A percentile compares a stretch with the other conserved stretches of the same genome.
These are phyloP conservation scores for Coriaria nepalensis DNA, from an alignment of 306 rosid species.

Conservation along the genomic window DNA sequence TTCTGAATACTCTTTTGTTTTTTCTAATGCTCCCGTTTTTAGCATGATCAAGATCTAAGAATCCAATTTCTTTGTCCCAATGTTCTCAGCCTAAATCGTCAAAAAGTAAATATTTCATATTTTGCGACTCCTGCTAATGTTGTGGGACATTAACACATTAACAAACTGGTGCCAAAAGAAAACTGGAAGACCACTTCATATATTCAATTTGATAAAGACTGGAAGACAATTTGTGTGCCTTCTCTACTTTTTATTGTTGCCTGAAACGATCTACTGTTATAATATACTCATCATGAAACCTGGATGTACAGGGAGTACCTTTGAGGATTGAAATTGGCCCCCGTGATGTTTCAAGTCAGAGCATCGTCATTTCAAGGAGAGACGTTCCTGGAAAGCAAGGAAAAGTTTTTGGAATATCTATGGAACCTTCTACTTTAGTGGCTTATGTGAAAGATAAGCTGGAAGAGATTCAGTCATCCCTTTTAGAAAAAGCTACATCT, in stretches of 20 bases:
- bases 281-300: conserved; percentile 8
- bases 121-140: too few species aligned
- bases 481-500: conserved; percentile 49
- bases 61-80: too few species aligned
- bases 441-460: conserved; percentile 67
- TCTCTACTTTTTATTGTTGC: background rate
- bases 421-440: conserved; percentile 65
- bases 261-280: background rate
- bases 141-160: too few species aligned
- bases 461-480: conserved; percentile 76
- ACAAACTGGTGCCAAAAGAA: too few species aligned
- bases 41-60: too few species aligned
- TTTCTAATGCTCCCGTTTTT: too few species aligned
- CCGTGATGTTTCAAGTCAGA: conserved; percentile 76
- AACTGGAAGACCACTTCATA: too few species aligned
- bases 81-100: too few species aligned
- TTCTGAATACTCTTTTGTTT: background rate
- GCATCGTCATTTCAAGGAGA: conserved; percentile 80
- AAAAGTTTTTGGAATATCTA: conserved; percentile 81
- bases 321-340: conserved; percentile 95
- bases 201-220: too few species aligned
- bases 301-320: conserved; percentile 74
- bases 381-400: conserved; percentile 97
- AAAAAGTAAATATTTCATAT: too few species aligned
- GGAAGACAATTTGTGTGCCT: too few species aligned